Base-by-base conservation (phyloP, 805 yeast species). In the Priceomyces haplophilus region DNA sequence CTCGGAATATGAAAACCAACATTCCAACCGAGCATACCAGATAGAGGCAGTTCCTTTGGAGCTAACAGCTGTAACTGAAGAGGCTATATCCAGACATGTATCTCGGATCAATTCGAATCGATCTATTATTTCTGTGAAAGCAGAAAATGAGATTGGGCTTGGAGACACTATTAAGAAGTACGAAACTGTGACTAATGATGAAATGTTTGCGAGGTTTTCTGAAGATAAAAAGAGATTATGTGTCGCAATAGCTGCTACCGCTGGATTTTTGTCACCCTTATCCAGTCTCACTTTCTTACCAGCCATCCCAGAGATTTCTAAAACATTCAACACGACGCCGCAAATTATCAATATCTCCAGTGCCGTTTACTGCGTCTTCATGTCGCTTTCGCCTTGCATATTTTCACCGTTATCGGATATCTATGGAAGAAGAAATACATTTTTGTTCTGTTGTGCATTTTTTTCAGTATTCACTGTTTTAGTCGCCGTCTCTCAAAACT, bases 361-460 rank as follows among this genome's bases (percentile, higher is more conserved):
- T 50, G 81, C 80, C 1, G 60, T 74, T 11, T 77, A 72, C 53
- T 72, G 72, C 54, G 47, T 76, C 2, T 65, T 72, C 49, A 78
- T 79, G 81, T 75, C 79, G 4, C 35, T 73, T 1, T 72, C 82
- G 1, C 82, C 83, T 2, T 67, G 78, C 46, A 20, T 78, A 3
- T 58, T 72, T 42, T 66, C 74, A 0, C 83, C 83, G 4, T 55
- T 75, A 37, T 69, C 75, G n/a, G 74, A 76, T 37, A 64, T 75
- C 1, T 79, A 78, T 50, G 85, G 85, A 1, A 59, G 79, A 38
- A 61, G 73, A 44, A 56, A 62, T 13, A 55, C 72, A 13, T 71
- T 79, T 51, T 40, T 78, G n/a, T 42, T 65, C 4, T 74, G 80
- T 45, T 47, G 72, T 1, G 38, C 60, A 0, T 53, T 67, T 4